Base-by-base conservation (phyloP, 768 basidiomycete genomes). In the Ramaria sp. region DNA sequence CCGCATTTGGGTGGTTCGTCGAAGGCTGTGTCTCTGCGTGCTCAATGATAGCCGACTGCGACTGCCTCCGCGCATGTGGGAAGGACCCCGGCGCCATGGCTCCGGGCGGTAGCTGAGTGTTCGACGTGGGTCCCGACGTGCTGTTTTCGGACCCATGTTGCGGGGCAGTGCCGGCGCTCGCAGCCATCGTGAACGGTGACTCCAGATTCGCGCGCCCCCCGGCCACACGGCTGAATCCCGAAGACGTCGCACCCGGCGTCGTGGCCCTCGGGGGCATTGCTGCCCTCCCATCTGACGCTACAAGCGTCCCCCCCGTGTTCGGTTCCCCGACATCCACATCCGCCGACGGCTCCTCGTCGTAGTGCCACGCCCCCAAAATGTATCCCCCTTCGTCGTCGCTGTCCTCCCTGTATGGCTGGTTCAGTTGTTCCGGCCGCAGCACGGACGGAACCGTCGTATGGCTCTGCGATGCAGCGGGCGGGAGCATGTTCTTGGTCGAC, bases 341-440 rank as follows among this genome's bases (percentile, higher is more conserved):
- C 47, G 30, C 20, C 10, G 20, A 36, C 1, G 67, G 59, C 15
- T 63, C 61, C 30, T 77, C 75, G 20, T 81, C 72, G 8, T 75
- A 67, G 52, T 85, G 82, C 89, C 91, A 95, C n/a, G 94, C 89
- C 39, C 83, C 85, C 90, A 97, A 95, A 63, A 97, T 96, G 59
- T 74, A 86, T 12, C 88, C 85, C 16, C 73, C 75, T 59, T 88
- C 88, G 61, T 85, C 85, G 57, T 89, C 88, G 59, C 77, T 84
- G 41, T 89, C 85, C 62, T 89, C 85, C 59, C 74, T 75, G 64
- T 88, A 88, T 27, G 85, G 87, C 44, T 77, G 75, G 57, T 82
- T 72, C 3, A 83, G 86, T 45, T 88, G 85, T 60, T 91, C 88
- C 0, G 88, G 89, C 36, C 81, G 79, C 58, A 90, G 73, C 5